Base-by-base conservation (phyloP, 768 basidiomycete genomes). In the Trametes cingulata region DNA sequence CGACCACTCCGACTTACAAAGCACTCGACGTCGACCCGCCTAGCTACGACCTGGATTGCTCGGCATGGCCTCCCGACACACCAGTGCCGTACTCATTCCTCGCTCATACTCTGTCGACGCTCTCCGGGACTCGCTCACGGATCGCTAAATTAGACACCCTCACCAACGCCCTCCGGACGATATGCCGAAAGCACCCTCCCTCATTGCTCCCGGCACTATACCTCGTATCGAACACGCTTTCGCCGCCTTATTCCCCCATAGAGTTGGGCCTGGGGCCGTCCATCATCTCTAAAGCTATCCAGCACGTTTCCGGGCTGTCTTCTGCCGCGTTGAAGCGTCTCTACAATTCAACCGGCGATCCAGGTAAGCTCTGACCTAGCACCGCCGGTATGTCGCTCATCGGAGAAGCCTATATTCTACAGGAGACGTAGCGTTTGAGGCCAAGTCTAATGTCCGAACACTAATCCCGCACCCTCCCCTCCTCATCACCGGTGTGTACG, bases 381-480 rank as follows among this genome's bases (percentile, higher is more conserved):
- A 36, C 52, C 59, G 42, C 49, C n/a, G 12, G 50, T 37, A 6
- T 39, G 25, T 35, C 43, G 56, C 48, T 50, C 25, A 52, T 8
- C 14, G n/a, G 20, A 49, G 45, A 35, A 33, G 37, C 20, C 54
- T 37, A 14, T 46, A 37, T 35, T 17, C 10, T 41, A 51, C 57
- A 63, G 95, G 95, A 0, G 92, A 95, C 69, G 91, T 95, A 8
- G 95, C 95, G 1, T 93, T 86, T 66, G 83, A 85, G 58, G 92
- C 93, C 10, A 93, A 89, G 69, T 84, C 85, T 3, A 90, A 83
- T 58, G 72, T 91, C 20, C 81, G 90, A 42, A 90, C 90, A 4
- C 78, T 94, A 24, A 70, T 91, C 24, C 84, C 89, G 2, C 90
- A 90, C 66, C 76, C 83, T n/a, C 82, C 86, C 12, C 76, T 93